These are phyloP conservation scores for Apiospora phragmitis DNA, from an alignment of 2,329 filamentous ascomycete species.

Conservation along the genomic window DNA sequence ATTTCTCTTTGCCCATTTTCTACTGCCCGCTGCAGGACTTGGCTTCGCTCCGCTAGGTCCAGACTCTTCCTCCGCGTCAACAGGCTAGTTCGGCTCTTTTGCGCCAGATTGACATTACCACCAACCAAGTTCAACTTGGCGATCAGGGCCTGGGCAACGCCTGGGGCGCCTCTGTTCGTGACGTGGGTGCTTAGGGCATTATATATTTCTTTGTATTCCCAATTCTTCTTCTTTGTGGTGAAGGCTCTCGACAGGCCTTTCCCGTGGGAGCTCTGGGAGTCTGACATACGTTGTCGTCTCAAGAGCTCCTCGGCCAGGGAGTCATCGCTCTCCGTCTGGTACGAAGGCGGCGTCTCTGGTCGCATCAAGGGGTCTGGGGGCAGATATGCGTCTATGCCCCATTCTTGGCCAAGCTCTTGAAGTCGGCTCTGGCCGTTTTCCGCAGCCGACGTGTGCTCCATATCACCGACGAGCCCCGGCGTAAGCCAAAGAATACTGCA, in stretches of 20 bases:
- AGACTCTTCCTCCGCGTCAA: slow-evolving; percentile 51
- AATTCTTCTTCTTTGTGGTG: slow-evolving; percentile 49
- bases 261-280: slow-evolving; percentile 34
- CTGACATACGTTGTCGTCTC: slow-evolving; percentile 41
- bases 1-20: slow-evolving; percentile 52
- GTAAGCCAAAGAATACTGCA: slow-evolving; percentile 7
- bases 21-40: slow-evolving; percentile 52
- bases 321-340: slow-evolving; percentile 51
- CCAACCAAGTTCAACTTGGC: slow-evolving; percentile 49
- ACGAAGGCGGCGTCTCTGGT: slow-evolving; percentile 43
- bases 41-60: slow-evolving; percentile 51
- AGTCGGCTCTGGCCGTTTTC: slow-evolving; percentile 49
- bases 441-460: slow-evolving; percentile 25
- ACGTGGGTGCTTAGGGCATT: slow-evolving; percentile 52
- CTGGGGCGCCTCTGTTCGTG: slow-evolving; percentile 49
- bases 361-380: slow-evolving; percentile 41
- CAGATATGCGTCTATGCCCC: slow-evolving; percentile 44
- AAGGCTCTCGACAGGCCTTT: slow-evolving; percentile 47
- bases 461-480: slow-evolving; percentile 19
- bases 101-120: slow-evolving; percentile 50
- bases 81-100: slow-evolving; percentile 49
- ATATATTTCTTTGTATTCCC: slow-evolving; percentile 55
- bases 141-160: slow-evolving; percentile 57
- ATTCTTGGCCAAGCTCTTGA: slow-evolving; percentile 50
- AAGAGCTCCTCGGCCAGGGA: slow-evolving; percentile 55